Base-by-base conservation (phyloP, 192 early-diverging fungal species). In the Rhizophlyctis rosea region DNA sequence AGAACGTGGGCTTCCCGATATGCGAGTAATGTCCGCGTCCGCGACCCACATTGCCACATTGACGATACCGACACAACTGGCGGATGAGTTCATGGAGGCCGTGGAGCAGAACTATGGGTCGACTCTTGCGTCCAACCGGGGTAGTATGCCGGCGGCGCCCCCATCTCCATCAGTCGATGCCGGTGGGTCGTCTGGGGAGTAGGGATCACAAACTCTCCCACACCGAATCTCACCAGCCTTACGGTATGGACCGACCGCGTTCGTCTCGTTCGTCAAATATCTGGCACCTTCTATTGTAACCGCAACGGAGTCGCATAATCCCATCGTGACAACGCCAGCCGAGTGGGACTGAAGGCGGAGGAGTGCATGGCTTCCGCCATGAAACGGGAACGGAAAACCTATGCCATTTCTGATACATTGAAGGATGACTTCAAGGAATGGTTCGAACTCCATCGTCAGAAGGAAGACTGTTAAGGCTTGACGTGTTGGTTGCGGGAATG, bases 211-310 rank as follows among this genome's bases (percentile, higher is more conserved):
- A 53, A 25, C 51, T 21, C 9, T 21, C 28, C 7, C 51, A 7
- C 11, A 21, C 11, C 51, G 21, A 53, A 7, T 21, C 51, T 7
- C 51, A 21, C 51, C 7, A 53, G 13, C 21, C 47, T 61, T 9
- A 61, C 47, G 16, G 59, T 61, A n/a, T 61, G 59, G 59, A 61
- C 59, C n/a, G 44, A 61, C 7, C n/a, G n/a, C n/a, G n/a, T n/a
- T n/a, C n/a, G n/a, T n/a, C 59, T 61, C 30, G 29, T 61, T 50
- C 59, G 59, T 11, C 18, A 21, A 39, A 7, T 32, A 13, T 51
- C 25, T 29, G 23, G n/a, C 1, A 14, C 48, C 13, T 63, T 51
- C 50, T 2, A 51, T 14, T 21, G 32, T 5, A 13, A 39, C 13
- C 61, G 61, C 2, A 28, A 9, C 1, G 50, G 30, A 32, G 34